A percentile compares a stretch with the other conserved stretches of the same genome.
Conservation (phyloP, 352 stramenopile genomes). For the Globisporangium emineosum region DNA sequence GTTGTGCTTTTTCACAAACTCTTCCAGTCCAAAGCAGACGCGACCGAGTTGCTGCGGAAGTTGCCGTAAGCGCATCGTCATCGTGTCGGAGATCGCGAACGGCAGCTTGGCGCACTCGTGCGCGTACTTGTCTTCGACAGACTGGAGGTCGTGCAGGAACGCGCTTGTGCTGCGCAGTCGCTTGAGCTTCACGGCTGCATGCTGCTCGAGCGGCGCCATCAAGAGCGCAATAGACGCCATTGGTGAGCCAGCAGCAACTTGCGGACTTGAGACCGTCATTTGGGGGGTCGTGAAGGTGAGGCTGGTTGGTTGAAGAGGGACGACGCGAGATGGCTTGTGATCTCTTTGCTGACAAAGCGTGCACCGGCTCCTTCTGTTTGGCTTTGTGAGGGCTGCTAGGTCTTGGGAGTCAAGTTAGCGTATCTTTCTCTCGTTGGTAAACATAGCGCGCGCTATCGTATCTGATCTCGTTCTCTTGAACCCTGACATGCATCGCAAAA, state of each 20-base stretch:
- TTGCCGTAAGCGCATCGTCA: slow-evolving; percentile 7
- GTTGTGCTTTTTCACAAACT: slow-evolving; percentile 22
- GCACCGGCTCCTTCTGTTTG: too few species aligned
- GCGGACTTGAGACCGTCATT: slow-evolving; percentile 2
- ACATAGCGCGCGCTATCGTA: not conserved
- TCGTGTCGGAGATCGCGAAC: slow-evolving; percentile 15
- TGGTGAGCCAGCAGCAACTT: not conserved
- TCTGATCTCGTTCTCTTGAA: not conserved
- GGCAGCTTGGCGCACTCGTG: slow-evolving; percentile 26
- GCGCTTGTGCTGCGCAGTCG: slow-evolving; percentile 21
- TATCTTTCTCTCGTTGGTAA: not conserved
- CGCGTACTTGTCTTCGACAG: slow-evolving; percentile 36
- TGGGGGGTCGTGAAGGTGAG: not conserved
- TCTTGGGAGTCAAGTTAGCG: not conserved
- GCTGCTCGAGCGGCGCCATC: slow-evolving; percentile 26
- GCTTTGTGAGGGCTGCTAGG: not conserved
- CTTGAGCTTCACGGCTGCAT: slow-evolving; percentile 29
- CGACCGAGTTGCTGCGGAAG: slow-evolving; percentile 21
- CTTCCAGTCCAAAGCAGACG: slow-evolving; percentile 27
- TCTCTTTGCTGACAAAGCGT: too few species aligned
- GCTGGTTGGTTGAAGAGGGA: not conserved
- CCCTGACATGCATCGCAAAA: not conserved
- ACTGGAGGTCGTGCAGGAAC: slow-evolving; percentile 36
- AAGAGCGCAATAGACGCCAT: not conserved
- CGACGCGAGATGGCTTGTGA: not conserved